Evolutionary conservation across 768 basidiomycete genomes (phyloP), one percentile per base, ranked within the genome.

Genomic region (Leccinum subtestaceum): DNA sequence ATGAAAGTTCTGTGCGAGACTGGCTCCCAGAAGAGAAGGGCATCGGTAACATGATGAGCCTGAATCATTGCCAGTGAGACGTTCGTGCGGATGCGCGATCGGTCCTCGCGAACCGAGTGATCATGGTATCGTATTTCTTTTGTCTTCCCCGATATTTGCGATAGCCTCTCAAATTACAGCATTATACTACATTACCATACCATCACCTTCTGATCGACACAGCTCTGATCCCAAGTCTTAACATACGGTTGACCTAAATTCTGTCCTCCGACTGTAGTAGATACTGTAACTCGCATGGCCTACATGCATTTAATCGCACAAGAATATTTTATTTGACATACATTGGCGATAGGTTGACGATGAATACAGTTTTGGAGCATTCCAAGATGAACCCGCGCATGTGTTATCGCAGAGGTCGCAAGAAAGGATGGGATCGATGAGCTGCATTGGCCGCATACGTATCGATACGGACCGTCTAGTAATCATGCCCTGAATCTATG

Each of bases 1-100:
- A 98, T 98, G 95, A 93, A 91, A 79, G 81, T 98, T 11, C 81
- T 99, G 12, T 92, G 92, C 67, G 95, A 55, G 89, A 93, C 69
- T 94, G 93, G 91, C 77, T 93, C 11, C 90, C 92, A 1, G 91
- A 91, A 60, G 84, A 87, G 45, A 77, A 78, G 49, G 70, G 83
- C 15, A 65, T 78, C 9, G 91, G 91, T 21, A 86, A 84, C 69
- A 85, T 93, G 87, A 87, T 84, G 81, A 78, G 72, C 58, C 83
- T 91, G 81, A 25, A 25, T 25, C 25, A 25, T 25, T 25, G 25
- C 25, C 25, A 83, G 91, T 61, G 80, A 89, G 53, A 69, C 65
- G 11, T 76, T 69, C 59, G 68, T 78, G 15, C 68, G 65, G 46
- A 56, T 67, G 60, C 70, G 71, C 29, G 64, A 71, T 46, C 67